Conservation (phyloP, 139 green algal species). For the Edaphochlamys debaryana region DNA sequence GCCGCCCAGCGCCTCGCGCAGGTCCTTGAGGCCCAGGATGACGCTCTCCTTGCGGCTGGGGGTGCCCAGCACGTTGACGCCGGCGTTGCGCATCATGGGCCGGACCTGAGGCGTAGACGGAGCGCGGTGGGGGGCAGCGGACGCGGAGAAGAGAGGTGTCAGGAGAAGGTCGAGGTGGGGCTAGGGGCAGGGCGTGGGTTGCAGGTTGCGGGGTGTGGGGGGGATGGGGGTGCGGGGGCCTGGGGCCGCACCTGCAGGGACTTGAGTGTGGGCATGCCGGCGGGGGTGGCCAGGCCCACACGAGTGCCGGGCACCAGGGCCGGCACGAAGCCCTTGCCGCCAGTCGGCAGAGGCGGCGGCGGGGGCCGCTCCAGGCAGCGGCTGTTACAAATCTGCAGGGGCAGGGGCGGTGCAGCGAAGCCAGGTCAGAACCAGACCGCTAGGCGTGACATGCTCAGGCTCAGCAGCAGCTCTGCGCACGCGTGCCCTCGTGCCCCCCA, state of each 20-base stretch:
- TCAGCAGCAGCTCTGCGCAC: too few relatives aligned
- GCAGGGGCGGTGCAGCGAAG: too few relatives aligned
- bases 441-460: too few relatives aligned
- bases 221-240: too few relatives aligned
- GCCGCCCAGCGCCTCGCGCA: slow-evolving; percentile 42
- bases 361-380: slow-evolving; percentile 51
- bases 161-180: neutral
- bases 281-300: slow-evolving; percentile 57
- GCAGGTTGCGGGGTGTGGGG: too few relatives aligned
- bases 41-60: slow-evolving; percentile 83
- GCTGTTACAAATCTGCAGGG: slow-evolving; percentile 51
- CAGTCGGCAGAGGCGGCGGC: slow-evolving; percentile 70
- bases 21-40: slow-evolving; percentile 73
- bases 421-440: too few relatives aligned
- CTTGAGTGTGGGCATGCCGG: slow-evolving; percentile 82
- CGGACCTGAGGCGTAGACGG: too few relatives aligned
- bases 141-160: neutral
- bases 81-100: slow-evolving; percentile 45
- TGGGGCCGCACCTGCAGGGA: slow-evolving; percentile 55
- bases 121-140: too few relatives aligned
- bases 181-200: too few relatives aligned
- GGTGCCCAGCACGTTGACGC: slow-evolving; percentile 87
- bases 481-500: too few relatives aligned
- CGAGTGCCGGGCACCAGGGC: slow-evolving; percentile 70
- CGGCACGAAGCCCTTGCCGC: slow-evolving; percentile 76